These are phyloP conservation scores for Dothistroma septosporum DNA, from an alignment of 2,329 filamentous ascomycete genomes.

Conservation along the genomic window DNA sequence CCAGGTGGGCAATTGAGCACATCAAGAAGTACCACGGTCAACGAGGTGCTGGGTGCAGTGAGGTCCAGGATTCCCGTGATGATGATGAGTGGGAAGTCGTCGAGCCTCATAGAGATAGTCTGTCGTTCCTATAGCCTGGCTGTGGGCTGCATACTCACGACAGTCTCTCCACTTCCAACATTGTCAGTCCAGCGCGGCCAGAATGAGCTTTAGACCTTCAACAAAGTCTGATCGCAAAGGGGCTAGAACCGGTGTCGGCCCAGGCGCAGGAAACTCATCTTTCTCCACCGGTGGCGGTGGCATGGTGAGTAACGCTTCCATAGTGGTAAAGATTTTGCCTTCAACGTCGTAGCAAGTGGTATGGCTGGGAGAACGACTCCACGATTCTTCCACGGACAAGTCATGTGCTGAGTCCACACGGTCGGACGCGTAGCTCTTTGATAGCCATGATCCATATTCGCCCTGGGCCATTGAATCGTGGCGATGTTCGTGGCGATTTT, in stretches of 20 bases:
- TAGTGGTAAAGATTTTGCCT: background rate
- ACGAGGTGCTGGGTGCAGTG: background rate
- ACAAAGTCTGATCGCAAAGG: background rate
- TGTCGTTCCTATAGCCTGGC: background rate
- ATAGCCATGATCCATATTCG: background rate
- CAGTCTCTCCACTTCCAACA: background rate
- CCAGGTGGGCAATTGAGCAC: conserved; percentile 23
- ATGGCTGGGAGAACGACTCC: background rate
- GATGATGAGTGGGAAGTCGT: background rate
- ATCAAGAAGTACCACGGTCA: conserved; percentile 20
- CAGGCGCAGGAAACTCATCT: background rate
- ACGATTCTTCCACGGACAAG: background rate
- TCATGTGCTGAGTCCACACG: background rate
- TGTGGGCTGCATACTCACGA: background rate
- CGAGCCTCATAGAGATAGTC: background rate
- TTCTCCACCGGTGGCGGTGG: background rate
- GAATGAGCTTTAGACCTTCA: background rate
- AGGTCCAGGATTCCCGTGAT: background rate
- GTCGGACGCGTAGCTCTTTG: background rate
- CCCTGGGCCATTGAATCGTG: background rate
- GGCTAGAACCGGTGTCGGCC: background rate
- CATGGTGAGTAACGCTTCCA: background rate
- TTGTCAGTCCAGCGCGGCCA: background rate
- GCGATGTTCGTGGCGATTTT: background rate
- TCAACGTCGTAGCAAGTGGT: background rate